phyloP scores from a whole-genome alignment of 108 stramenopile genomes.

The Asterionellopsis glacialis region DNA sequence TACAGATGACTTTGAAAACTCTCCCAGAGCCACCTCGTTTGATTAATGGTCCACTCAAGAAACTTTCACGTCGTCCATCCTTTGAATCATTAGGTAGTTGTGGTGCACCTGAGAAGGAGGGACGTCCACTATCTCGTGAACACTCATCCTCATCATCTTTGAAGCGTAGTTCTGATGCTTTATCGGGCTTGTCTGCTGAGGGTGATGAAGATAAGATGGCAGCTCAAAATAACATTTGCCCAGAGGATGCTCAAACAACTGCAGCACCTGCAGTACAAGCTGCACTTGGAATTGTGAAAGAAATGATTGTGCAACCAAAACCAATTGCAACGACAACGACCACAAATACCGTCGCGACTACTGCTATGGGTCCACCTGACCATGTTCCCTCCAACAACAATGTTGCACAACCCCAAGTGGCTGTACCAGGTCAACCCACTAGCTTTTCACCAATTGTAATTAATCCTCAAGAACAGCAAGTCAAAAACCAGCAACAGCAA shows the following conservation, averaged over 20 bases:
- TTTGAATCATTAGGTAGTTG: slow-evolving; percentile 75
- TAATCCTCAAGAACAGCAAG: too few species aligned
- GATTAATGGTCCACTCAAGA: slow-evolving; percentile 41
- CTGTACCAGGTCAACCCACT: too few species aligned
- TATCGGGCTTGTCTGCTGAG: slow-evolving; percentile 37
- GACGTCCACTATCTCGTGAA: slow-evolving; percentile 17
- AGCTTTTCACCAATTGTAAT: too few species aligned
- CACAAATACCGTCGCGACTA: not conserved
- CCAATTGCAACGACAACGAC: not conserved
- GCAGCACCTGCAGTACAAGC: slow-evolving; percentile 20
- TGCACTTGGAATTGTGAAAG: slow-evolving; percentile 37
- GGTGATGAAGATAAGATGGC: slow-evolving; percentile 5
- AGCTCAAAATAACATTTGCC: slow-evolving; percentile 22
- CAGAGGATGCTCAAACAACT: slow-evolving; percentile 36
- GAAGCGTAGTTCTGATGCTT: slow-evolving; percentile 54
- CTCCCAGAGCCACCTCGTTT: slow-evolving; percentile 17
- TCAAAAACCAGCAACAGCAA: not conserved
- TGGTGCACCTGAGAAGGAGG: slow-evolving; percentile 29
- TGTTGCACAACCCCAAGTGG: too few species aligned
- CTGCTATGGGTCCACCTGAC: slow-evolving; percentile 1
- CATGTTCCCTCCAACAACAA: not conserved
- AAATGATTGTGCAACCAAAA: slow-evolving; percentile 26
- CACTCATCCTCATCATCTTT: slow-evolving; percentile 57
- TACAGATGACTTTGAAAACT: slow-evolving; percentile 40
- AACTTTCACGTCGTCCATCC: slow-evolving; percentile 64